These are phyloP conservation scores for Zelonia costaricensis DNA, from an alignment of 208 protist genomes.

Conservation along the genomic window DNA sequence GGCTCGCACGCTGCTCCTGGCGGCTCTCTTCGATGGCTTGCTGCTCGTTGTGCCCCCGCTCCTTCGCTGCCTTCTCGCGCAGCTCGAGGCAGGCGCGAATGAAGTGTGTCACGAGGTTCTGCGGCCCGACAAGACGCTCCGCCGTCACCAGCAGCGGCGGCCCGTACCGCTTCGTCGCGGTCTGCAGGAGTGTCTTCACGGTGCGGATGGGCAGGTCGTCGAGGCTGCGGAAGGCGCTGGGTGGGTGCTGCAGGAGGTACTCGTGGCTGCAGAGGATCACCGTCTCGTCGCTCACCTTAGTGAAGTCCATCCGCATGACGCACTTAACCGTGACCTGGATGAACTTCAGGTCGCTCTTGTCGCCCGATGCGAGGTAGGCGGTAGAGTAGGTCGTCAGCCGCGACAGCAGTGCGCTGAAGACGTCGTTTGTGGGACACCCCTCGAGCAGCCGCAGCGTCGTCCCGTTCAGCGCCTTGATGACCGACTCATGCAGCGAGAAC, in stretches of 20 bases:
- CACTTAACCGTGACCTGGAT: slow-evolving; percentile 91
- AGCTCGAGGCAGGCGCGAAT: slow-evolving; percentile 83
- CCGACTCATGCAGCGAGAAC: slow-evolving; percentile 66
- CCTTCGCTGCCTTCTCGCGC: slow-evolving; percentile 37
- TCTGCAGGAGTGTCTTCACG: slow-evolving; percentile 89
- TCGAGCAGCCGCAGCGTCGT: slow-evolving; percentile 80
- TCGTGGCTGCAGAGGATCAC: slow-evolving; percentile 84
- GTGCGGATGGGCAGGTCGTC: slow-evolving; percentile 88
- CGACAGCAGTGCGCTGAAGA: slow-evolving; percentile 80
- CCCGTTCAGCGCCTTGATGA: slow-evolving; percentile 84
- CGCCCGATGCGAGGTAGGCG: slow-evolving; percentile 61
- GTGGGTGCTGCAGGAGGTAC: slow-evolving; percentile 88
- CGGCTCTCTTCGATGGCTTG: slow-evolving; percentile 52
- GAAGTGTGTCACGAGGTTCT: slow-evolving; percentile 87
- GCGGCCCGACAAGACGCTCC: slow-evolving; percentile 59
- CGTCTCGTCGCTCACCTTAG: slow-evolving; percentile 68
- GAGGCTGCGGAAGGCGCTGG: slow-evolving; percentile 80
- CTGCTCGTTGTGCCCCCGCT: slow-evolving; percentile 46
- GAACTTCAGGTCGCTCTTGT: slow-evolving; percentile 84
- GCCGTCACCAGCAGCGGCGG: slow-evolving; percentile 48
- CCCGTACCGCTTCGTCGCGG: slow-evolving; percentile 51
- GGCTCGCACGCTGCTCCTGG: slow-evolving; percentile 51
- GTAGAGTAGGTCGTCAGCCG: slow-evolving; percentile 84
- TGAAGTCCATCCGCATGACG: slow-evolving; percentile 69
- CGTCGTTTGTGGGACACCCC: slow-evolving; percentile 65